Evolutionary conservation across 768 basidiomycete species (phyloP).

Genomic region (Hortiboletus flavorubellus): DNA sequence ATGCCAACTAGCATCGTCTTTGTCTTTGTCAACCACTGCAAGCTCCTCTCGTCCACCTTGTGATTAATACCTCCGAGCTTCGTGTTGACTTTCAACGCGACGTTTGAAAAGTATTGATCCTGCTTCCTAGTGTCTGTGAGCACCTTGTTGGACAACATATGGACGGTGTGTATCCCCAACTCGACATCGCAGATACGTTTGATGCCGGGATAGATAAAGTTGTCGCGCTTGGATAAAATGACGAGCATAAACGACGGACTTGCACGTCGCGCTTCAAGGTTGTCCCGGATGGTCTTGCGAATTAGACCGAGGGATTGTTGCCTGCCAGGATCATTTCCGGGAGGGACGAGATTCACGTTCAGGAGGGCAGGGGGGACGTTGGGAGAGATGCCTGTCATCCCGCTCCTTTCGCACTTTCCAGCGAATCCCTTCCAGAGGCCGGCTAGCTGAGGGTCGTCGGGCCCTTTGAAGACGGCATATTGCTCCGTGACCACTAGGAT

Average conservation of each 20-base stretch:
- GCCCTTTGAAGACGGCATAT: conserved; percentile 34
- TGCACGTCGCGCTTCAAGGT: conserved; percentile 16
- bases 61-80: conserved; percentile 85
- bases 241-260: conserved; percentile 69
- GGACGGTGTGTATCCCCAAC: conserved; percentile 73
- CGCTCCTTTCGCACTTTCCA: conserved; percentile 53
- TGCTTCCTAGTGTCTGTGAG: conserved; percentile 52
- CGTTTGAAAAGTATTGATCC: conserved; percentile 80
- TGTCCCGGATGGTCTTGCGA: conserved; percentile 36
- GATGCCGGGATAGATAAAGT: conserved; percentile 76
- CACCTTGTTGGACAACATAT: conserved; percentile 65
- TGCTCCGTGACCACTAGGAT: conserved; percentile 63
- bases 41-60: conserved; percentile 53
- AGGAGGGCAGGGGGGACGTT: conserved; percentile 35
- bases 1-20: conserved; percentile 84
- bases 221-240: conserved; percentile 63
- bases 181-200: conserved; percentile 74
- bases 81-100: conserved; percentile 77
- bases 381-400: conserved; percentile 60
- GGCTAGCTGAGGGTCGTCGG: conserved; percentile 29
- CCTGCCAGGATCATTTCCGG: conserved; percentile 34
- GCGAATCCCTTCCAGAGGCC: conserved; percentile 51
- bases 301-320: conserved; percentile 39
- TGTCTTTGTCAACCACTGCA: conserved; percentile 62
- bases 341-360: conserved; percentile 18